phyloP scores from a whole-genome alignment of 2,329 filamentous ascomycete genomes.

The Calycina herbarum region DNA sequence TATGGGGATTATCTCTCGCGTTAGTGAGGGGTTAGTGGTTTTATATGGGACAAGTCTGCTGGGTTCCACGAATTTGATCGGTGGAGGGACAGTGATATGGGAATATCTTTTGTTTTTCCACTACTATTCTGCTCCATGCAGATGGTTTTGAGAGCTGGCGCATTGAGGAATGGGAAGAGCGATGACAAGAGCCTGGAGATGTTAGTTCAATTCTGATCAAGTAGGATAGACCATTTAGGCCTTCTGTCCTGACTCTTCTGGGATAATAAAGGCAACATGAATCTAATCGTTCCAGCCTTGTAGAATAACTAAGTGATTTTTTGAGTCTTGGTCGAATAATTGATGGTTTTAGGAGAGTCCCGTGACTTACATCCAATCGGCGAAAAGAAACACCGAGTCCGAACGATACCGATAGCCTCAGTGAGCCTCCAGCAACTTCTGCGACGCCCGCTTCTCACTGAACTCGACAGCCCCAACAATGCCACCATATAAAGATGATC shows the following conservation, averaged over 20 bases:
- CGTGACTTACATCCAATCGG: not conserved
- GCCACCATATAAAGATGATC: slow-evolving; percentile 37
- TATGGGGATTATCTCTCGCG: not conserved
- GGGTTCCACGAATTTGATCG: not conserved
- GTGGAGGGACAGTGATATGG: not conserved
- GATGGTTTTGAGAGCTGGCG: not conserved
- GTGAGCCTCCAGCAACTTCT: not conserved
- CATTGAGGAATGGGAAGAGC: not conserved
- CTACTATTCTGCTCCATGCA: not conserved
- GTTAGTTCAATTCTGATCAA: not conserved
- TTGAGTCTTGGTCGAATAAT: no score
- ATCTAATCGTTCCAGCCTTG: no score
- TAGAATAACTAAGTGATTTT: no score
- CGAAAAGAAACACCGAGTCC: not conserved
- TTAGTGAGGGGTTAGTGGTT: not conserved
- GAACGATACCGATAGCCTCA: not conserved
- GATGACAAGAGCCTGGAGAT: not conserved
- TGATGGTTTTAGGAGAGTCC: no score
- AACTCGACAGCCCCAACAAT: slow-evolving; percentile 22
- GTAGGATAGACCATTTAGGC: no score
- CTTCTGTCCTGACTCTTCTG: no score
- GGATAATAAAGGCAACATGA: no score
- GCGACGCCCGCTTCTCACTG: slow-evolving; percentile 1
- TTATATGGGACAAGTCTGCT: not conserved
- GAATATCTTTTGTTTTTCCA: not conserved